These are phyloP conservation scores for Lactarius psammicola DNA, from an alignment of 768 basidiomycete genomes.

Conservation along the genomic window DNA sequence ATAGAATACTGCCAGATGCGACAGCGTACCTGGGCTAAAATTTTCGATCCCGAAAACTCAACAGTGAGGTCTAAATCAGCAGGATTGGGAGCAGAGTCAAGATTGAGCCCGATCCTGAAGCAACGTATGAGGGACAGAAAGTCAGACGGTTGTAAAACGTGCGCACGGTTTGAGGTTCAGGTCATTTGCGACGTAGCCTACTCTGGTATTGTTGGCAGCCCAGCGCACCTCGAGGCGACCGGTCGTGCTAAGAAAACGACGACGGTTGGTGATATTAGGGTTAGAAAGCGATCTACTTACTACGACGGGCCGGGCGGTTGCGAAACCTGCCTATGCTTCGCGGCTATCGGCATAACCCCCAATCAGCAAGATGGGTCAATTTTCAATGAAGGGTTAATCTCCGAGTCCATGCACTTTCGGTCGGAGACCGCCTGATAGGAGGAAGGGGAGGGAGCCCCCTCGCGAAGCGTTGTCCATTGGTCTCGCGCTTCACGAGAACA, in stretches of 20 bases:
- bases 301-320: too few species aligned
- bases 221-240: constrained; percentile 5
- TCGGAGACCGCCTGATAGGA: too few species aligned
- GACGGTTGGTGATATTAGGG: neutral
- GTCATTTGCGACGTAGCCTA: neutral
- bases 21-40: neutral
- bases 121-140: neutral
- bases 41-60: neutral
- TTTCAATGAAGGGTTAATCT: too few species aligned
- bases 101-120: neutral
- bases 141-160: neutral
- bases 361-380: too few species aligned
- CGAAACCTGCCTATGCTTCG: too few species aligned
- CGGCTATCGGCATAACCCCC: neutral
- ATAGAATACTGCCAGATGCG: neutral
- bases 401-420: too few species aligned
- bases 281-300: neutral
- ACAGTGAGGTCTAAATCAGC: neutral
- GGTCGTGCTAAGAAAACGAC: neutral
- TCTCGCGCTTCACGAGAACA: too few species aligned
- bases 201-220: neutral
- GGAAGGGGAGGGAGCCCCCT: too few species aligned
- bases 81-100: neutral
- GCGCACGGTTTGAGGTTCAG: neutral
- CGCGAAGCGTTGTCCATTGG: too few species aligned